phyloP scores from a whole-genome alignment of 2,329 filamentous ascomycete genomes.

The Aspergillus sp. region DNA sequence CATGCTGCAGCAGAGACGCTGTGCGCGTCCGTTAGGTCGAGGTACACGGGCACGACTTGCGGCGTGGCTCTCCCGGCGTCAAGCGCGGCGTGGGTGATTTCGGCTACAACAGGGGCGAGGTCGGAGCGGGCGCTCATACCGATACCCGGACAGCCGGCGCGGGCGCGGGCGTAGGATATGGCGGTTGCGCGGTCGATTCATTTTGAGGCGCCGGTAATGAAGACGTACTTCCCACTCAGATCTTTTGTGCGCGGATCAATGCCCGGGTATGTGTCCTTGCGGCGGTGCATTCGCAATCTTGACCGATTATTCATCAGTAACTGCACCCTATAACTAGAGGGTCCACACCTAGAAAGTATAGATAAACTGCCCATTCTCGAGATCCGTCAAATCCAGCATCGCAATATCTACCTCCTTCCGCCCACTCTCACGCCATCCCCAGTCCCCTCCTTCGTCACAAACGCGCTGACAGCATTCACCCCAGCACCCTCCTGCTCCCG shows the following conservation, averaged over 20 bases:
- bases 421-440: no score
- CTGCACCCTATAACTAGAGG: no score
- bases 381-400: no score
- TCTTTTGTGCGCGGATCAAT: conserved; percentile 51
- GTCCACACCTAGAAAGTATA: no score
- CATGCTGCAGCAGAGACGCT: conserved; percentile 43
- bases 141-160: conserved; percentile 57
- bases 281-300: no score
- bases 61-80: conserved; percentile 41
- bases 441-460: no score
- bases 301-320: no score
- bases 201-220: conserved; percentile 61
- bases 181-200: conserved; percentile 61
- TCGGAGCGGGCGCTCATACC: conserved; percentile 58
- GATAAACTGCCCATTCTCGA: no score
- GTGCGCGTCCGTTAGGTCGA: conserved; percentile 49
- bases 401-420: no score
- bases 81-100: conserved; percentile 23
- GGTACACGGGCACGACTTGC: conserved; percentile 47
- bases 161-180: conserved; percentile 60
- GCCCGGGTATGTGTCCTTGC: conserved; percentile 52
- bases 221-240: conserved; percentile 48
- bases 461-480: no score
- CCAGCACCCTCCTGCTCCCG: no score
- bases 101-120: conserved; percentile 43